Percentiles rank a stretch among this genome's conserved stretches.
These are phyloP conservation scores for Boechera retrofracta DNA, from an alignment of 345 rosid genomes.

Conservation along the genomic window DNA sequence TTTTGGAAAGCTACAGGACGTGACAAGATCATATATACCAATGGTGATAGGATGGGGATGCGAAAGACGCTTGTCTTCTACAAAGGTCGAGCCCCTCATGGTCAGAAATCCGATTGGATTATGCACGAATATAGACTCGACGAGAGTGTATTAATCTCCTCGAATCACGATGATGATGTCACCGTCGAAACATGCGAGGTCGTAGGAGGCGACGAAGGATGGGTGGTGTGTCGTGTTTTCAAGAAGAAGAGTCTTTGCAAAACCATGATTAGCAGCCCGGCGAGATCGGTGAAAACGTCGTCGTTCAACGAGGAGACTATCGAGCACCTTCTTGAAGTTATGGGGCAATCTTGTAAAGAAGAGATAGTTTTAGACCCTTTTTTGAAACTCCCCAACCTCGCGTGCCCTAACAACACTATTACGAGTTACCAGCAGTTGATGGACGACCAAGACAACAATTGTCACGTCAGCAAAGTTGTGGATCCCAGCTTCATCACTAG, in stretches of 20 bases:
- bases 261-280: conserved; percentile 48
- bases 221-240: conserved; percentile 83
- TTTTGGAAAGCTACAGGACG: conserved; percentile 90
- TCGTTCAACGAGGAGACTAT: conserved; percentile 50
- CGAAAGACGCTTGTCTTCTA: conserved; percentile 80
- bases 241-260: conserved; percentile 71
- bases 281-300: conserved; percentile 39
- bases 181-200: conserved; percentile 11
- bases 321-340: conserved; percentile 53
- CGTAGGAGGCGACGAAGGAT: conserved; percentile 58
- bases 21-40: conserved; percentile 68
- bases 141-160: conserved; percentile 40
- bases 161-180: conserved; percentile 13
- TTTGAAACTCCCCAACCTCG: conserved; percentile 64
- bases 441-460: conserved; percentile 39
- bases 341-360: conserved; percentile 60
- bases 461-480: conserved; percentile 43
- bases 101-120: conserved; percentile 82
- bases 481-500: conserved; percentile 52
- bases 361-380: conserved; percentile 48
- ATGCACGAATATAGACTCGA: conserved; percentile 84
- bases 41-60: conserved; percentile 64
- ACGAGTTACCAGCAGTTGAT: conserved; percentile 49
- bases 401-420: conserved; percentile 49
- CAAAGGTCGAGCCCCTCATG: conserved; percentile 84